Evolutionary conservation across 2,329 filamentous ascomycete species (phyloP), one percentile per base, ranked within the genome.

Genomic region (Colletotrichum kahawae): DNA sequence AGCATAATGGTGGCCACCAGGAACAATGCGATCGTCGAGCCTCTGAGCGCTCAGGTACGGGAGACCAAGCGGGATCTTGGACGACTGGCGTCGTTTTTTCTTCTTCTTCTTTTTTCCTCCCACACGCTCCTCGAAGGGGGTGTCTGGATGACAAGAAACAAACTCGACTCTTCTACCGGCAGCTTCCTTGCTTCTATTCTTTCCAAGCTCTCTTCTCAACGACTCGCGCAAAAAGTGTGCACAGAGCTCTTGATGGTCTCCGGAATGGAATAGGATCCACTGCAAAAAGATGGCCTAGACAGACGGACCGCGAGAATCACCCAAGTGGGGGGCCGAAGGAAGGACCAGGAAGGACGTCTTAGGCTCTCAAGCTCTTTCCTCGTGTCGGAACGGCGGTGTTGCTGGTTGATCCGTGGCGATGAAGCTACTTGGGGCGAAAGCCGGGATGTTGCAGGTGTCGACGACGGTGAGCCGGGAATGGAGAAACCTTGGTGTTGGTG

Each of bases 1-100:
- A 79, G 78, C 80, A 80, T 77, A 80, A 78, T 79, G 77, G 78
- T 76, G 77, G 74, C 78, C 71, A 77, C 71, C 74, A 78, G 72
- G 67, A 77, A 72, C 77, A 76, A 77, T 77, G 74, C 77, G 76
- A 77, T 77, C 74, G 70, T 75, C 66, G 66, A 76, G 67, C 70
- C 64, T 76, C 74, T 75, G 76, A 71, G 76, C 76, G 76, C 76
- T 76, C 76, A 77, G 76, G 76, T 74, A 77, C 76, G 71, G 71
- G 74, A 76, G 67, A 75, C 74, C 63, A 76, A 68, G 74, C 64
- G 66, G 73, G 74, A 76, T 71, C 67, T 72, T 76, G 63, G 76
- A 76, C 74, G 70, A 71, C 68, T 76, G 74, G 76, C 74, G 74
- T 75, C 31, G 21, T 29, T 29, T 24, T 48, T 56, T 59, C 34